Evolutionary conservation across 495 filamentous ascomycete species (phyloP).

Genomic region (Hyphodiscus hymeniophilus): DNA sequence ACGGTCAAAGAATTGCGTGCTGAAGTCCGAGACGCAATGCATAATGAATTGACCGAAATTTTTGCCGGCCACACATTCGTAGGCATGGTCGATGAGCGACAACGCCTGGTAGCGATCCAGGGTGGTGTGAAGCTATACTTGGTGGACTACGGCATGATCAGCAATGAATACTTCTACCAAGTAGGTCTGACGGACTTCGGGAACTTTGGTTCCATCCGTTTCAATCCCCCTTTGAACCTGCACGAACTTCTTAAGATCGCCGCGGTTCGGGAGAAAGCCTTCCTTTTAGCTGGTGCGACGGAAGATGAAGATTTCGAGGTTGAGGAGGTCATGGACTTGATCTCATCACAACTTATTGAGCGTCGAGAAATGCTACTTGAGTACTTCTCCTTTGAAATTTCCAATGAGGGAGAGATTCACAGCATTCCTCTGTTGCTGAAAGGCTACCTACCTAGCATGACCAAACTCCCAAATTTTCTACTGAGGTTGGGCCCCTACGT

Average conservation of each 20-base stretch:
- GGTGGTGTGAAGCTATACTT: constrained; percentile 87
- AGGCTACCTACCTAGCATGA: constrained; percentile 77
- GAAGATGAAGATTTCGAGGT: constrained; percentile 55
- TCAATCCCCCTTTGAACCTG: constrained; percentile 68
- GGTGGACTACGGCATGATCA: constrained; percentile 85
- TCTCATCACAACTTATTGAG: constrained; percentile 55
- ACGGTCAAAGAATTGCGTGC: constrained; percentile 78
- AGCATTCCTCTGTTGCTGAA: constrained; percentile 80
- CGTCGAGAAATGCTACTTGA: constrained; percentile 81
- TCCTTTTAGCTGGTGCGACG: constrained; percentile 18
- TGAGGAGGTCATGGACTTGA: constrained; percentile 51
- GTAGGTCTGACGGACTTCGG: constrained; percentile 92
- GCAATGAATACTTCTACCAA: constrained; percentile 94
- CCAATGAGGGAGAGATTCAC: constrained; percentile 63
- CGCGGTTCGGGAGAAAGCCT: constrained; percentile 54
- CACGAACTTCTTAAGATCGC: constrained; percentile 64
- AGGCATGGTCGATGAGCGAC: constrained; percentile 79
- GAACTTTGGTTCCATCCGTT: constrained; percentile 81
- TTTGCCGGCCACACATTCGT: constrained; percentile 91
- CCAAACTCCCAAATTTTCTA: constrained; percentile 83
- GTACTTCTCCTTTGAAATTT: constrained; percentile 86
- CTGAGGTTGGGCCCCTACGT: constrained; percentile 84
- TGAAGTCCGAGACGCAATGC: constrained; percentile 73
- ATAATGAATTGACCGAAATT: constrained; percentile 81
- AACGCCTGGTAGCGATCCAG: constrained; percentile 87